These are phyloP conservation scores for Ambrosia trifida DNA, from an alignment of 129 eudicot genomes.

Conservation along the genomic window DNA sequence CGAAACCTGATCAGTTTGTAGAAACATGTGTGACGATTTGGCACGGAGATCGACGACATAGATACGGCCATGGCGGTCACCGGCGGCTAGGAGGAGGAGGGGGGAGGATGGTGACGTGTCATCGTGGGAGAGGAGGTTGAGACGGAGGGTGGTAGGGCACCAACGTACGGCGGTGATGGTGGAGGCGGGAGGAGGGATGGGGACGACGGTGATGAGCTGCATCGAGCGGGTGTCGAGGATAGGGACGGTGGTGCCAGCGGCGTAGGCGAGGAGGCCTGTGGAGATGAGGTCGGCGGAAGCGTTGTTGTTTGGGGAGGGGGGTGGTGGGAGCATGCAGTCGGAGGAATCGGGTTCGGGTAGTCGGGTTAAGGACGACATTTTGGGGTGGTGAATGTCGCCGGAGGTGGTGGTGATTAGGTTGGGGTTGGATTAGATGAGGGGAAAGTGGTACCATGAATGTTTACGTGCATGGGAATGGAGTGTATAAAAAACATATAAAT, in stretches of 20 bases:
- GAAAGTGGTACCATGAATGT: background rate
- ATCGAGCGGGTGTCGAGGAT: slow-evolving; percentile 71
- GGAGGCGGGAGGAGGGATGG: slow-evolving; percentile 67
- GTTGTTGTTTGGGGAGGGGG: slow-evolving; percentile 82
- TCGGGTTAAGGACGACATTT: slow-evolving; percentile 42
- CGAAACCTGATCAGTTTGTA: slow-evolving; percentile 39
- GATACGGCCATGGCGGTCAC: slow-evolving; percentile 93
- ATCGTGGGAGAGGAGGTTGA: slow-evolving; percentile 47
- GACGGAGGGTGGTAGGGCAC: slow-evolving; percentile 71
- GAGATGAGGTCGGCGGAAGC: slow-evolving; percentile 66
- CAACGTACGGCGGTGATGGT: slow-evolving; percentile 78
- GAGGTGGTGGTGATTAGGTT: slow-evolving; percentile 10
- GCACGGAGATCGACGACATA: slow-evolving; percentile 60
- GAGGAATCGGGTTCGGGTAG: slow-evolving; percentile 39
- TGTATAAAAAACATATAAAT: too few relatives aligned
- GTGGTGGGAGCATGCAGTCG: slow-evolving; percentile 81
- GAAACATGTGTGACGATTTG: slow-evolving; percentile 37
- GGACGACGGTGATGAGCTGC: slow-evolving; percentile 69
- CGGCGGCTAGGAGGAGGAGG: slow-evolving; percentile 75
- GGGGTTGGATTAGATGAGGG: background rate
- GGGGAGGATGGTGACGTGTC: slow-evolving; percentile 47
- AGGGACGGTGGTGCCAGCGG: slow-evolving; percentile 73
- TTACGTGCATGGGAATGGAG: too few relatives aligned
- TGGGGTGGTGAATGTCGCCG: slow-evolving; percentile 7
- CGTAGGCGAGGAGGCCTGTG: slow-evolving; percentile 75